A percentile compares a stretch with the other conserved stretches of the same genome.
Conservation (phyloP, 1,284 basidiomycete genomes). For the Moniliophthora roreri region DNA sequence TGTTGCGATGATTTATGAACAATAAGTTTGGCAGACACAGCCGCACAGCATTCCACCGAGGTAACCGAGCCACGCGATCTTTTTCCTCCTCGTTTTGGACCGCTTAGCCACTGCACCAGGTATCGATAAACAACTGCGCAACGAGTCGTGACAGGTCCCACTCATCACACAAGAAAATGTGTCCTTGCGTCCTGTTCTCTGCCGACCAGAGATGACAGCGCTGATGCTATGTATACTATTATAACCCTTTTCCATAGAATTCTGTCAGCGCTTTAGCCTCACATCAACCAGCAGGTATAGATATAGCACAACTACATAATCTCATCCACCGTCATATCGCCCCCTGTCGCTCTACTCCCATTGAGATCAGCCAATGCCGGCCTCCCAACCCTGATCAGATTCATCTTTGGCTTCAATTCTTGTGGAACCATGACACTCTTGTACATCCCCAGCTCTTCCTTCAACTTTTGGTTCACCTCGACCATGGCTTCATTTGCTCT, state of each 20-base stretch:
- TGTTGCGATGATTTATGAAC: too few species aligned
- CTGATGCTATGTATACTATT: too few species aligned
- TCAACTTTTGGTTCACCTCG: slow-evolving; percentile 51
- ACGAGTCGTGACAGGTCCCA: too few species aligned
- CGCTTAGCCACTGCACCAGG: background rate
- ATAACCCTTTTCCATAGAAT: too few species aligned
- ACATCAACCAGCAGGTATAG: too few species aligned
- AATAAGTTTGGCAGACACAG: too few species aligned
- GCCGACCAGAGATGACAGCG: too few species aligned
- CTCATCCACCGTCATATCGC: slow-evolving; percentile 63
- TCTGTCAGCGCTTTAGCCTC: too few species aligned
- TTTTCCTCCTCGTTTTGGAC: background rate
- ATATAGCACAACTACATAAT: slow-evolving; percentile 33
- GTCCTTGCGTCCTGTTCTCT: too few species aligned
- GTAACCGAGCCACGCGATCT: background rate
- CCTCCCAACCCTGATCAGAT: slow-evolving; percentile 60
- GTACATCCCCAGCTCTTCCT: slow-evolving; percentile 66
- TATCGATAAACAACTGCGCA: too few species aligned
- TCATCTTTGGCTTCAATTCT: slow-evolving; percentile 60
- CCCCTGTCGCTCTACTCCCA: slow-evolving; percentile 31
- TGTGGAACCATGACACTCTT: slow-evolving; percentile 61
- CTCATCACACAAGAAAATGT: too few species aligned
- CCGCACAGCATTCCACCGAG: background rate
- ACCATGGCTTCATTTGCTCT: slow-evolving; percentile 54
- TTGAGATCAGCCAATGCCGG: slow-evolving; percentile 50